Percentiles rank a stretch among this genome's conserved stretches.
phyloP scores from a whole-genome alignment of 2,329 filamentous ascomycete species.

The Ceratocystis diversiconidia region DNA sequence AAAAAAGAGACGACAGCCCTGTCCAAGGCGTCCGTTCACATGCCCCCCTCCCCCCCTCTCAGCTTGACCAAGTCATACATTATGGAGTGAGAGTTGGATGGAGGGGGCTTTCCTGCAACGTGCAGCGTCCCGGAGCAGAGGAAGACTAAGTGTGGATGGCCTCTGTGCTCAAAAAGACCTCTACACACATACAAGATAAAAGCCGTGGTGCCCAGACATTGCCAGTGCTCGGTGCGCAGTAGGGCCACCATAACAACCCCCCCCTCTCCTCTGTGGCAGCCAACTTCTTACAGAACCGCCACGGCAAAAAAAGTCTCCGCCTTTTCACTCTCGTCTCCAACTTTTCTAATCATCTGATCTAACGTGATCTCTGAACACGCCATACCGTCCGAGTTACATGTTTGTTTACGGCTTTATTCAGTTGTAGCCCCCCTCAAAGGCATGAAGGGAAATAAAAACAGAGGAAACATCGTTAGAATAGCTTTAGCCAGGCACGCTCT shows the following conservation, averaged over 20 bases:
- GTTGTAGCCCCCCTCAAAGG: not conserved
- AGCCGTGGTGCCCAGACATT: too few relatives aligned
- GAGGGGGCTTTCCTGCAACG: too few relatives aligned
- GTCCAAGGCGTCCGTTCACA: not conserved
- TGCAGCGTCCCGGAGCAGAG: not conserved
- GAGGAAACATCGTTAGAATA: not conserved
- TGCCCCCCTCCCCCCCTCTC: not conserved
- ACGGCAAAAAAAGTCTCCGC: not conserved
- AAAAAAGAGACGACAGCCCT: not conserved
- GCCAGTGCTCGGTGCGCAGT: too few relatives aligned
- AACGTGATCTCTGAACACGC: not conserved
- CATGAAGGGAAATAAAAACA: not conserved
- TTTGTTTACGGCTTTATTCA: not conserved
- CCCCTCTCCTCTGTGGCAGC: not conserved
- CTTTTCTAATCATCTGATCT: not conserved
- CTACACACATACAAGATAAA: not conserved
- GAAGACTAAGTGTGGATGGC: not conserved
- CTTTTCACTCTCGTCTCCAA: not conserved
- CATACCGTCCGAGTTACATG: not conserved
- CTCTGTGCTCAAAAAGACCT: not conserved
- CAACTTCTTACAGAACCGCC: not conserved
- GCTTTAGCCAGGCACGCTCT: too few relatives aligned
- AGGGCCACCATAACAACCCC: not conserved
- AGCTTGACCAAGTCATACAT: not conserved
- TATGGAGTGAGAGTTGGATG: too few relatives aligned